Conservation (phyloP, 2,329 filamentous ascomycete species). For the Emericellopsis atlantica region DNA sequence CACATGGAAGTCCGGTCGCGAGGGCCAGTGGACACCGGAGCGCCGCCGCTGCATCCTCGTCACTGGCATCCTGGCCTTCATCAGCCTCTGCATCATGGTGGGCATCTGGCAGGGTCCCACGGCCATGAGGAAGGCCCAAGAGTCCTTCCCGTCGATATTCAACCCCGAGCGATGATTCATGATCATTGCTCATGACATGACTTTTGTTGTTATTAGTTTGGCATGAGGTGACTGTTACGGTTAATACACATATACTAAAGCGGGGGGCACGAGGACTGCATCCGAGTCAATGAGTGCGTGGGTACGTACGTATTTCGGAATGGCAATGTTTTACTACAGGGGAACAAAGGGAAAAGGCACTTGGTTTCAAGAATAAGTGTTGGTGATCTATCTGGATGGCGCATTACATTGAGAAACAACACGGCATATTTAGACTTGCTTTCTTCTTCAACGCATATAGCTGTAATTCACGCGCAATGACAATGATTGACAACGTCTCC, state of each 20-base stretch:
- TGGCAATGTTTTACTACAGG: not conserved
- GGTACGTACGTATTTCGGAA: not conserved
- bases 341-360: not conserved
- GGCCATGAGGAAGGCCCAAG: conserved; percentile 2
- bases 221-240: too few species aligned
- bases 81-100: conserved; percentile 13
- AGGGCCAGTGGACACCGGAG: conserved; percentile 3
- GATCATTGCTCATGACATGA: too few species aligned
- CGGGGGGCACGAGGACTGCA: too few species aligned
- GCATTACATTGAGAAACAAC: too few species aligned
- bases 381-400: not conserved
- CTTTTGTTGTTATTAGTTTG: too few species aligned
- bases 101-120: conserved; percentile 6
- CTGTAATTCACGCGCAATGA: too few species aligned
- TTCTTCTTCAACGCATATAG: not conserved
- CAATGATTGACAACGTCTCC: too few species aligned
- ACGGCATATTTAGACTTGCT: not conserved
- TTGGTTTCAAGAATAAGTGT: not conserved
- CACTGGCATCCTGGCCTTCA: conserved; percentile 10
- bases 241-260: too few species aligned
- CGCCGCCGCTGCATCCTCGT: conserved; percentile 5
- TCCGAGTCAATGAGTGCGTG: too few species aligned
- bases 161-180: too few species aligned
- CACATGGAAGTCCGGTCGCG: conserved; percentile 8
- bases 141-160: not conserved